Evolutionary conservation across 2,329 filamentous ascomycete species (phyloP).

Genomic region (Neofusicoccum cordaticola): DNA sequence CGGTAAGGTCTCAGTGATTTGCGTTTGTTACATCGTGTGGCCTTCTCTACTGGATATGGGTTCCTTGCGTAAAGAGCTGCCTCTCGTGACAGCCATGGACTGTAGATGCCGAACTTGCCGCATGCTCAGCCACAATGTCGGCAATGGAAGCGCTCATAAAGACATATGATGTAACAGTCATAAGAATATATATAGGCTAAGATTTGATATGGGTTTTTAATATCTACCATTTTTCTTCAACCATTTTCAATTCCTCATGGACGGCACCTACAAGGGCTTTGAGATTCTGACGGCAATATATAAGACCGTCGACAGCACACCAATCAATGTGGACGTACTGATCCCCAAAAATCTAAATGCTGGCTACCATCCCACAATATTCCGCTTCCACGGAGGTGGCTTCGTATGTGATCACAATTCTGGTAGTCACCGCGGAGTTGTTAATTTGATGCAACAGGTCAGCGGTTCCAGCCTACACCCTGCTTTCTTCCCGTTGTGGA

Average conservation of each 20-base stretch:
- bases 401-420: constrained; percentile 30
- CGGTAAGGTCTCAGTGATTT: too few relatives aligned
- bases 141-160: too few relatives aligned
- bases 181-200: too few relatives aligned
- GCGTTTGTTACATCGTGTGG: too few relatives aligned
- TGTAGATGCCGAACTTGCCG: too few relatives aligned
- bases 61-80: too few relatives aligned
- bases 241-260: background rate
- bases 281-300: background rate
- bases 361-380: constrained; percentile 30
- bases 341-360: background rate
- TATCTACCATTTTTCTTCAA: too few relatives aligned
- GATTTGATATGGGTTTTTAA: too few relatives aligned
- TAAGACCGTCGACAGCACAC: background rate
- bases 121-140: too few relatives aligned
- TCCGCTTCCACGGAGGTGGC: constrained; percentile 47
- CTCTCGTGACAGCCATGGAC: too few relatives aligned
- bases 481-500: constrained; percentile 30
- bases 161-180: too few relatives aligned
- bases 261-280: background rate
- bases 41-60: too few relatives aligned
- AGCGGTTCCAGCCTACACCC: constrained; percentile 28
- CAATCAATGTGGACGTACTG: background rate
- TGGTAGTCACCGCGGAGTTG: background rate
- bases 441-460: constrained; percentile 23